phyloP scores from a whole-genome alignment of 345 rosid species.

The Isatis tinctoria region DNA sequence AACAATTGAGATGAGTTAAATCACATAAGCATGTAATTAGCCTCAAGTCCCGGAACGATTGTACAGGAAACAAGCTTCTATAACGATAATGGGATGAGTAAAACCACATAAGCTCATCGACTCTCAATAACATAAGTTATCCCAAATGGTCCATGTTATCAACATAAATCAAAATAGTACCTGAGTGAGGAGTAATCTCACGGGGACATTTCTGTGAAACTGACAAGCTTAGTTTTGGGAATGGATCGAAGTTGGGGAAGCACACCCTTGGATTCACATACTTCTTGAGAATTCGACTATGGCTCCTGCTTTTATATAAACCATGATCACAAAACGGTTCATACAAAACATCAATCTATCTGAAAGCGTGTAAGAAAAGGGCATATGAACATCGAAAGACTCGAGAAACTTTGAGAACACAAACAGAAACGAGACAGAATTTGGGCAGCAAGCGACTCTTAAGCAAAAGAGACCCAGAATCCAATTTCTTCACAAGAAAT shows the following conservation, averaged over 20 bases:
- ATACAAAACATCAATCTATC: background rate
- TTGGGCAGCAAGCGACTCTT: background rate
- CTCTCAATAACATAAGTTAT: background rate
- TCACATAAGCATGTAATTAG: background rate
- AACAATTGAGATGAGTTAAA: background rate
- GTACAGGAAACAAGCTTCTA: background rate
- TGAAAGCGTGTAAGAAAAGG: background rate
- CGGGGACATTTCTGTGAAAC: background rate
- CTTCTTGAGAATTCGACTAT: background rate
- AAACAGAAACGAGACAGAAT: background rate
- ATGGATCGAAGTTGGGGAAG: background rate
- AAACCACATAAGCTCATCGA: background rate
- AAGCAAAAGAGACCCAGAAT: background rate
- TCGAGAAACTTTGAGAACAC: background rate
- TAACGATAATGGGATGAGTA: background rate
- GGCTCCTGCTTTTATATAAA: background rate
- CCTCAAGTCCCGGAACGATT: background rate
- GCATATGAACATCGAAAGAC: background rate
- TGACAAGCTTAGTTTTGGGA: background rate
- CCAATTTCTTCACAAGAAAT: background rate
- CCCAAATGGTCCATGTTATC: background rate
- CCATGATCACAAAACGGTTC: background rate
- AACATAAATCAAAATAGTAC: background rate
- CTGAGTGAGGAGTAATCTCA: conserved; percentile 18
- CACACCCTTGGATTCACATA: conserved; percentile 3